These are phyloP conservation scores for Xylaria sp. DNA, from an alignment of 2,329 filamentous ascomycete species.

Conservation along the genomic window DNA sequence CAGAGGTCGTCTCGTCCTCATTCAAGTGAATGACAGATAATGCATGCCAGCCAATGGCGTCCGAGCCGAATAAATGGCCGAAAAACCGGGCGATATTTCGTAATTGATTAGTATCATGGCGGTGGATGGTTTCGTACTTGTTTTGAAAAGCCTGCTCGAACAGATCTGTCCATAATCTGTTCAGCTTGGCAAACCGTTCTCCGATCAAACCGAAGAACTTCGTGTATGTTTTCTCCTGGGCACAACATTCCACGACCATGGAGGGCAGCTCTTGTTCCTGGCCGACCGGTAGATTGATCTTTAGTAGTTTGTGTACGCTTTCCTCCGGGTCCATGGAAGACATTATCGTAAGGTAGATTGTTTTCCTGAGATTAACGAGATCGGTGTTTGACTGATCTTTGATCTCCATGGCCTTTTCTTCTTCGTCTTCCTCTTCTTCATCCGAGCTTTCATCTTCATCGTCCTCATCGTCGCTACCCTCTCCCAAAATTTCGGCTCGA, in stretches of 20 bases:
- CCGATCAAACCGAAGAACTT: slow-evolving; percentile 97
- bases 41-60: slow-evolving; percentile 93
- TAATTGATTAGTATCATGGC: slow-evolving; percentile 93
- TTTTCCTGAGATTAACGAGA: slow-evolving; percentile 89
- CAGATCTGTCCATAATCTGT: slow-evolving; percentile 91
- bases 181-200: slow-evolving; percentile 95
- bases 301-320: slow-evolving; percentile 96
- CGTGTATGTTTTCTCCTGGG: slow-evolving; percentile 94
- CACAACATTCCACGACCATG: slow-evolving; percentile 97
- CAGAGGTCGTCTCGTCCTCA: slow-evolving; percentile 96
- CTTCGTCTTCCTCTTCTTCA: slow-evolving; percentile 76
- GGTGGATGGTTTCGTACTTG: slow-evolving; percentile 97
- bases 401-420: slow-evolving; percentile 89
- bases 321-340: slow-evolving; percentile 96
- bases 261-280: slow-evolving; percentile 90
- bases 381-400: slow-evolving; percentile 98
- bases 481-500: slow-evolving; percentile 92
- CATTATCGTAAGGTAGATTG: slow-evolving; percentile 98
- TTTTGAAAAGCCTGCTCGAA: slow-evolving; percentile 91
- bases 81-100: slow-evolving; percentile 97
- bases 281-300: slow-evolving; percentile 86
- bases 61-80: slow-evolving; percentile 86
- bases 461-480: slow-evolving; percentile 86
- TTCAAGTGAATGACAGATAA: slow-evolving; percentile 87
- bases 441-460: slow-evolving; percentile 75